These are phyloP conservation scores for Trametes sanguinea DNA, from an alignment of 768 basidiomycete genomes.

Conservation along the genomic window DNA sequence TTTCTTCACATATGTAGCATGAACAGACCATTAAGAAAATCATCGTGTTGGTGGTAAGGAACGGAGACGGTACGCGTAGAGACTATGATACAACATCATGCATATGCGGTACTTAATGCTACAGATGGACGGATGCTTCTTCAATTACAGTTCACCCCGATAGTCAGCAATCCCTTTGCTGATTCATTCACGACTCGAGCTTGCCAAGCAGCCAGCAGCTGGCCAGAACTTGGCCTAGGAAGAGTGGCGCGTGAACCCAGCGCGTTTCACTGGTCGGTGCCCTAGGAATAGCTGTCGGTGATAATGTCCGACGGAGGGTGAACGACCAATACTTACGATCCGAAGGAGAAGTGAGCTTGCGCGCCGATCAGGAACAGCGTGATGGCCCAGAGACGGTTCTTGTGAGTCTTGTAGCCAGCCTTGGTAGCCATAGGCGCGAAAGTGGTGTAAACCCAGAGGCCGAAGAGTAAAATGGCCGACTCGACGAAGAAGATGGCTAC, in stretches of 20 bases:
- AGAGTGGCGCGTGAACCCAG: conserved; percentile 35
- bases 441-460: conserved; percentile 30
- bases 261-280: conserved; percentile 34
- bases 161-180: background rate
- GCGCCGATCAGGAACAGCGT: conserved; percentile 29
- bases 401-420: conserved; percentile 26
- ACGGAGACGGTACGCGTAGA: too few relatives aligned
- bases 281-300: conserved; percentile 6
- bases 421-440: conserved; percentile 29
- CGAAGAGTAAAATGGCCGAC: conserved; percentile 29
- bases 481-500: conserved; percentile 30
- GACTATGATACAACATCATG: too few relatives aligned
- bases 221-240: conserved; percentile 30
- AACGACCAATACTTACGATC: conserved; percentile 24
- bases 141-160: background rate
- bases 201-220: conserved; percentile 33
- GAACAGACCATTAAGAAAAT: too few relatives aligned
- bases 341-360: conserved; percentile 35
- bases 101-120: too few relatives aligned
- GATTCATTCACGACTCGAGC: conserved; percentile 26
- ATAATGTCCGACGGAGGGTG: background rate
- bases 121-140: too few relatives aligned
- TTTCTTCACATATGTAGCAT: too few relatives aligned
- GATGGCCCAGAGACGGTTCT: conserved; percentile 26
- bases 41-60: too few relatives aligned